Evolutionary conservation across 441 rosid species (phyloP), one percentile per base, ranked within the genome.

Genomic region (Pelargonium australe): DNA sequence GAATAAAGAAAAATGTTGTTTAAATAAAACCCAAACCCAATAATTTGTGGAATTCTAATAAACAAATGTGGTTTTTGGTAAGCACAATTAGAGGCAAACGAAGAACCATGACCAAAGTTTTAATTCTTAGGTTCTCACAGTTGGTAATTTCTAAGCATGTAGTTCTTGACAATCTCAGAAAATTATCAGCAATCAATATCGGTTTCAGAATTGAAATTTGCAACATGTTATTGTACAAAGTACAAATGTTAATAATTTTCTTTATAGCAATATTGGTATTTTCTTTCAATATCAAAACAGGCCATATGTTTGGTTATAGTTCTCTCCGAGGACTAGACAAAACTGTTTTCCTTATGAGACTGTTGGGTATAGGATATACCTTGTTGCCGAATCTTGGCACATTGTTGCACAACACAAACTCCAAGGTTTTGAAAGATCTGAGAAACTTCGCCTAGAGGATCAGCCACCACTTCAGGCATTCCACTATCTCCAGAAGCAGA

Each of bases 401-500:
- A 91, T 76, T 94, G 98, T 80, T 89, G 96, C 65, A 94, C 98
- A 7, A 91, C 85, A 51, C 96, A 94, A 44, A 89, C 85, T 67
- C 98, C 98, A n/a, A 91, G 95, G 47, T 88, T 78, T 78, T 94
- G 98, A 81, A 91, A 94, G 20, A 80, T 89, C 81, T 78, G 77
- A 37, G 98, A 82, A 72, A 91, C 96, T 58, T 87, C 96, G 70
- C 98, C 95, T 77, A 78, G 84, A 78, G 98, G 98, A 82, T 94
- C 95, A 65, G 92, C 84, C 41, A 80, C 98, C 34, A 88, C 97
- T 78, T 94, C 97, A 44, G 97, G 98, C 57, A 72, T 82, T 80
- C 97, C 98, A 68, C 91, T 82, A 80, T 94, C 98, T 64, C 98
- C 96, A 13, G 98, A 94, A 79, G 98, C 93, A 60, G 97, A 91